phyloP scores from a whole-genome alignment of 805 yeast species.

The Kodamaea neixiangensis region DNA sequence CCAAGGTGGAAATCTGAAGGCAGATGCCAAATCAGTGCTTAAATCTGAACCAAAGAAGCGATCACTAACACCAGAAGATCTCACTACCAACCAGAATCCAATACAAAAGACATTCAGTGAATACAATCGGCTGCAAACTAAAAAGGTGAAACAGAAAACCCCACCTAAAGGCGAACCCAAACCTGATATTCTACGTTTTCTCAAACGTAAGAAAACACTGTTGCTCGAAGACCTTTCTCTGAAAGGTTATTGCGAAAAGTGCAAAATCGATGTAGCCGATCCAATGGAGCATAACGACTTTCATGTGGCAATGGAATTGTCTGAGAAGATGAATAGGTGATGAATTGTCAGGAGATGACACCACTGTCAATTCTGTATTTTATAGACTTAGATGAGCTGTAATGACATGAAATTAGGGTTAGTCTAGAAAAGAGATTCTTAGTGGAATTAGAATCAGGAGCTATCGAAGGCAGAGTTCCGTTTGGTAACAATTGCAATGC shows the following conservation, averaged over 20 bases:
- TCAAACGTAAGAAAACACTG: conserved; percentile 9
- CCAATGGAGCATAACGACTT: conserved; percentile 54
- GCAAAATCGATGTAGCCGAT: conserved; percentile 29
- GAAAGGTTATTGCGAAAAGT: conserved; percentile 26
- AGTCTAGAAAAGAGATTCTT: no score
- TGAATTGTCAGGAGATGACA: no score
- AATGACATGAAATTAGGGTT: no score
- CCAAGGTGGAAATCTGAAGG: neutral
- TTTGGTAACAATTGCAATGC: no score
- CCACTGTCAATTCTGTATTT: no score
- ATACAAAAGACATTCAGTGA: conserved; percentile 7
- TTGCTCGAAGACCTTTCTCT: conserved; percentile 20
- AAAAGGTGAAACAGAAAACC: neutral
- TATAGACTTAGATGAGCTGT: no score
- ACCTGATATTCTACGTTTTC: conserved; percentile 13
- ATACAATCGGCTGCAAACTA: neutral
- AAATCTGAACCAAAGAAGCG: neutral
- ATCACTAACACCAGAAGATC: conserved; percentile 7
- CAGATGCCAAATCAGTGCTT: neutral
- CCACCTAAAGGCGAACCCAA: neutral
- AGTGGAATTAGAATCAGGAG: no score
- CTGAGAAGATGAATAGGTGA: conserved; percentile 27
- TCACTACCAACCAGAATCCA: neutral
- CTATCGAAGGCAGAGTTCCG: no score
- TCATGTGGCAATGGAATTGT: conserved; percentile 53